Base-by-base conservation (phyloP, 2,329 filamentous ascomycete genomes). In the Camptophora hylomeconis region DNA sequence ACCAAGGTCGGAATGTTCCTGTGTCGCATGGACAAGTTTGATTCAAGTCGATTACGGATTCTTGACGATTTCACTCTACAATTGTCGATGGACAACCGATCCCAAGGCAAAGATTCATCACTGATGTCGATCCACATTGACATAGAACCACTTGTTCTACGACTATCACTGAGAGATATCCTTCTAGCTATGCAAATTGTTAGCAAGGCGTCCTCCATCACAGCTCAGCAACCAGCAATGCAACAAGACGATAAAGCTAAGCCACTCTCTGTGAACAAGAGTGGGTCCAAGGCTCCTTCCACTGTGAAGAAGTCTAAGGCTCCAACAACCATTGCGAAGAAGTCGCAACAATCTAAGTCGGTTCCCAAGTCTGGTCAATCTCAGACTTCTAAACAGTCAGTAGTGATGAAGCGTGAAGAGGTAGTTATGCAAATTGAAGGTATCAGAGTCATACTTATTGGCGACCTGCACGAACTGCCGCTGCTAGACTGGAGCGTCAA, bases 1-100 rank as follows among this genome's bases (percentile, higher is more conserved):
- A 86, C 83, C 5, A 77, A 95, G 48, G 72, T 95, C 30, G 89
- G 89, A 44, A 98, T 99, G 89, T 99, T 94, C 52, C 57, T 98
- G 17, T 98, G 92, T 50, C 80, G 89, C 8, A 98, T 99, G 89
- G 92, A 99, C 53, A 81, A 76, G 39, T 95, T 95, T 44, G 87
- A 98, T 43, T 84, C 80, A 3, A 86, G 78, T 21, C 74, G 83
- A 20, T 66, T 98, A 25, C 75, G 89, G 11, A 93, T 99, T 37
- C 71, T 99, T 17, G 92, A 99, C 49, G 86, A 98, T 53, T 98
- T 98, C 51, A 93, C 84, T 3, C 63, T 95, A 7, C 80, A 89
- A 39, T 66, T 92, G 45, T 89, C 82, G 3, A 73, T 98, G 62
- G 87, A 98, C 46, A 75, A 72, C 41, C 63, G 69, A 21, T 61